Conservation (phyloP, 1,139 yeast genomes). For the Taphrina communis region DNA sequence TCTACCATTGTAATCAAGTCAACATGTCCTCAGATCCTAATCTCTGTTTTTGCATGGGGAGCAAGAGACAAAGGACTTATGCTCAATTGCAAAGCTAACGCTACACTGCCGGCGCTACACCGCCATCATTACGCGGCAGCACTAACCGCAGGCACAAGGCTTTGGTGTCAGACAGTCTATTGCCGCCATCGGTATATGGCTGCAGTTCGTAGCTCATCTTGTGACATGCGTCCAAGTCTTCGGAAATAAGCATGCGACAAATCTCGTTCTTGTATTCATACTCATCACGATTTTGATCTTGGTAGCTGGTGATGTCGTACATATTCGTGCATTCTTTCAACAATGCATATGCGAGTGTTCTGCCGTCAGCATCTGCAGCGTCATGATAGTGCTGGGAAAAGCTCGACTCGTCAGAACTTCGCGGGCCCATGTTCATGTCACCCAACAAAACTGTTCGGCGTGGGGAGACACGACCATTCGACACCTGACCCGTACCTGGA, state of each 20-base stretch:
- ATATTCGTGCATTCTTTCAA: not conserved
- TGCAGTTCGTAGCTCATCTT: constrained; percentile 11
- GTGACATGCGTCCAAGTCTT: not conserved
- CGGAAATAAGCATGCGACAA: constrained; percentile 6
- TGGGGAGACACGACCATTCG: not conserved
- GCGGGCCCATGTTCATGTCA: constrained; percentile 28
- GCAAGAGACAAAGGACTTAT: no score
- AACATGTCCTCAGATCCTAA: no score
- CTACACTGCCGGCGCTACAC: no score
- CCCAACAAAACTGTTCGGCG: constrained; percentile 4
- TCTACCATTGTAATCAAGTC: not conserved
- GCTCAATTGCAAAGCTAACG: no score
- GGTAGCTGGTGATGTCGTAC: not conserved
- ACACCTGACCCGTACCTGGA: not conserved
- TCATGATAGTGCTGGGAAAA: constrained; percentile 28
- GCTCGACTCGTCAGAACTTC: not conserved
- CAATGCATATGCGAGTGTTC: constrained; percentile 16
- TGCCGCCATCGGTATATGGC: constrained; percentile 19
- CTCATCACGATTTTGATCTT: constrained; percentile 9
- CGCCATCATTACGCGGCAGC: not conserved
- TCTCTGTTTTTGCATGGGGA: no score
- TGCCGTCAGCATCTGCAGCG: constrained; percentile 8
- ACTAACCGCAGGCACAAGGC: constrained; percentile 14
- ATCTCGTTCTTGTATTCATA: constrained; percentile 22
- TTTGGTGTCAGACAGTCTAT: constrained; percentile 21